phyloP scores from a whole-genome alignment of 805 yeast species.

The Nakazawaea wyomingensis region DNA sequence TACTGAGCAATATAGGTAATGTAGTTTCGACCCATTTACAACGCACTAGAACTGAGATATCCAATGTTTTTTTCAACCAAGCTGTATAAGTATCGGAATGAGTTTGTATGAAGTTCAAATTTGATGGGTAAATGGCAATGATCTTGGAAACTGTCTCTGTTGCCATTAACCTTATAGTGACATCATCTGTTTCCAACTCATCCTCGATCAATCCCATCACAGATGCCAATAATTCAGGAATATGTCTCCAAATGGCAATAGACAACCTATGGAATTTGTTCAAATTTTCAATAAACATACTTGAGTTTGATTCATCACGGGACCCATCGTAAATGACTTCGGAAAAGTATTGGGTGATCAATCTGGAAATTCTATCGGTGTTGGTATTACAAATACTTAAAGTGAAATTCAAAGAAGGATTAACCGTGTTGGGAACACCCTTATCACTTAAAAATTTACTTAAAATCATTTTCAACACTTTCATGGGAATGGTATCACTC shows the following conservation, averaged over 20 bases:
- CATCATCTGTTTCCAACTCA: constrained; percentile 70
- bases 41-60: constrained; percentile 60
- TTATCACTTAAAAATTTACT: constrained; percentile 48
- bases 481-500: constrained; percentile 55
- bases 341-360: constrained; percentile 72
- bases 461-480: constrained; percentile 57
- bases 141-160: constrained; percentile 70
- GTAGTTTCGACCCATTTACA: constrained; percentile 63
- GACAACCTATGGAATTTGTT: constrained; percentile 59
- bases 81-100: constrained; percentile 58
- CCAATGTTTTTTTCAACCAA: constrained; percentile 76
- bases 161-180: constrained; percentile 57
- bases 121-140: constrained; percentile 41
- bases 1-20: constrained; percentile 36
- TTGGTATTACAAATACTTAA: constrained; percentile 64
- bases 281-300: constrained; percentile 33
- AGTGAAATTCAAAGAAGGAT: constrained; percentile 63
- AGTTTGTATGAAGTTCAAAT: constrained; percentile 49
- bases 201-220: constrained; percentile 77
- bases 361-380: constrained; percentile 68
- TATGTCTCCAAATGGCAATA: constrained; percentile 67
- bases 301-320: constrained; percentile 20
- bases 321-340: constrained; percentile 59
- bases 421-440: constrained; percentile 27
- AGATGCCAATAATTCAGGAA: constrained; percentile 69